These are phyloP conservation scores for Aspergillus chevalieri DNA, from an alignment of 2,329 filamentous ascomycete genomes.

Conservation along the genomic window DNA sequence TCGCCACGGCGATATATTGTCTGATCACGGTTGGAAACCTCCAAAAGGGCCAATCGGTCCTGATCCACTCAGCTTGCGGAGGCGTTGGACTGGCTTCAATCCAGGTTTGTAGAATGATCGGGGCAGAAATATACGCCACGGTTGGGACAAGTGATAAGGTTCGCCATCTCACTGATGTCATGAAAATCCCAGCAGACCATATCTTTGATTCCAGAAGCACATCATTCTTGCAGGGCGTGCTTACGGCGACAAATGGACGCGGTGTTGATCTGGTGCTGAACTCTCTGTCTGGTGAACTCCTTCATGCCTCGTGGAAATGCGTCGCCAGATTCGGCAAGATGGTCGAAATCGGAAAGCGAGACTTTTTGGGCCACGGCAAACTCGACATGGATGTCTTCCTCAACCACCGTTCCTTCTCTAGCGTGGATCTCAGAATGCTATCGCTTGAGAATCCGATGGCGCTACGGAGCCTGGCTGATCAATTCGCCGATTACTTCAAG, in stretches of 20 bases:
- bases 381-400: conserved; percentile 3
- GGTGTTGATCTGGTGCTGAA: conserved; percentile 11
- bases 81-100: conserved; percentile 11
- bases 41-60: too few relatives aligned
- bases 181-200: not conserved
- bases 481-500: not conserved
- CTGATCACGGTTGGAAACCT: too few relatives aligned
- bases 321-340: not conserved
- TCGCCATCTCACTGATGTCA: not conserved
- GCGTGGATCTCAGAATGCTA: not conserved
- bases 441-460: not conserved
- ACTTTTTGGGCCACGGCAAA: not conserved
- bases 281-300: conserved; percentile 6
- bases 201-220: not conserved
- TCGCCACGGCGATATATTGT: too few relatives aligned
- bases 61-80: too few relatives aligned
- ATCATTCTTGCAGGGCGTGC: not conserved
- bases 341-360: not conserved
- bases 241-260: not conserved
- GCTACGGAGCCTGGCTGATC: not conserved
- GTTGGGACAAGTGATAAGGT: not conserved
- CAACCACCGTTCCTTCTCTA: not conserved
- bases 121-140: not conserved
- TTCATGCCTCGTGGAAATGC: conserved; percentile 1
- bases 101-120: not conserved